Base-by-base conservation (phyloP, 2,329 filamentous ascomycete species). In the Thermoascus crustaceus region DNA sequence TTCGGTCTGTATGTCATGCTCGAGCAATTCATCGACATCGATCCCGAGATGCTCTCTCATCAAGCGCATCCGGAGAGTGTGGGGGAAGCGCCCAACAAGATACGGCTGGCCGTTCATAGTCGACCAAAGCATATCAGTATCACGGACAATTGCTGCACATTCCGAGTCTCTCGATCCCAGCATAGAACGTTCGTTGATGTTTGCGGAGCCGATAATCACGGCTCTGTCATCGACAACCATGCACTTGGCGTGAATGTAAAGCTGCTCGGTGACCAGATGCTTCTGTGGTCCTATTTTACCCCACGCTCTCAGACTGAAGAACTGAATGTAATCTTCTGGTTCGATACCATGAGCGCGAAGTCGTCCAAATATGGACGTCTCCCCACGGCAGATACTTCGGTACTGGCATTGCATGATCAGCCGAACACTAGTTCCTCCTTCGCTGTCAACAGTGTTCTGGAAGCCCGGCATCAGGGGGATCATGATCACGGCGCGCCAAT, bases 381-480 rank as follows among this genome's bases (percentile, higher is more conserved):
- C 85, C 10, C 91, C 91, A 46, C 91, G 82, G 54, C 87, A 95
- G 47, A 98, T 96, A 58, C 88, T 95, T 46, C 85, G 81, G 61
- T 87, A 96, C 61, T 98, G 91, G 55, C 88, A 95, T 61, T 94
- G 87, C 76, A 98, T 86, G 57, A 96, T 98, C 43, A 96, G 67
- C 37, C 91, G 80, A 26, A 98, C 84, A 62, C 88, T 95, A 22
- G 85, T 94, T 25, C 91, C 91, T 47, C 95, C 89, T 50, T 91
- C 85, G 45, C 86, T 81, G 48, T 94, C 87, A 13, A 98, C 89
- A 0, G 87, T 93, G 53, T 94, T 95, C 61, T 96, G 88, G 63
- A 96, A 98, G 2, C 91, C 91, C n/a, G 91, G 91, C 79, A 98
- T 93, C 20, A 98, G 71, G 1, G 91, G 91, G 40, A 98, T 93